Evolutionary conservation across 371 early-diverging fungal genomes (phyloP).

Genomic region (Saksenaea oblongispora): DNA sequence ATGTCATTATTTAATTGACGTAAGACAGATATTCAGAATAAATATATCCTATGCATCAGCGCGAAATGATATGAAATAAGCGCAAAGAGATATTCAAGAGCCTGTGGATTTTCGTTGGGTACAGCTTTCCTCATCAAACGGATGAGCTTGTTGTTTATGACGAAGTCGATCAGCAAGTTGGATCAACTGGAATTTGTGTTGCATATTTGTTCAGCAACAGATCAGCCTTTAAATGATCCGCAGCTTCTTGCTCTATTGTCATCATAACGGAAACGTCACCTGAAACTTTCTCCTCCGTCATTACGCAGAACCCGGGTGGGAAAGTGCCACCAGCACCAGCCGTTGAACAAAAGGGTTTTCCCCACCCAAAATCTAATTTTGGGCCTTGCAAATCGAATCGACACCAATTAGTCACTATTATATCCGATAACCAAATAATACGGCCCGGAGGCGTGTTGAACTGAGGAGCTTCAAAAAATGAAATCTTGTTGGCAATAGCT

Average conservation of each 20-base stretch:
- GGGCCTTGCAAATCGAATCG: slow-evolving; percentile 42
- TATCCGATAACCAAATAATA: slow-evolving; percentile 35
- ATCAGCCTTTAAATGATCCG: slow-evolving; percentile 27
- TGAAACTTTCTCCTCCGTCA: slow-evolving; percentile 31
- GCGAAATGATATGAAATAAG: too few species aligned
- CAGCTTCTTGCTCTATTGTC: slow-evolving; percentile 37
- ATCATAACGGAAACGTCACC: slow-evolving; percentile 28
- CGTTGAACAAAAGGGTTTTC: slow-evolving; percentile 37
- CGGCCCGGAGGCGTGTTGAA: slow-evolving; percentile 4
- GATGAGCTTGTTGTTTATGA: too few species aligned
- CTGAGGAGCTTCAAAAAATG: slow-evolving; percentile 34
- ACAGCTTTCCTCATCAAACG: too few species aligned
- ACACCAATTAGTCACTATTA: slow-evolving; percentile 48
- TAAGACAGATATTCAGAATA: too few species aligned
- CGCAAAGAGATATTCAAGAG: too few species aligned
- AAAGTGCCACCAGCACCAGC: slow-evolving; percentile 22
- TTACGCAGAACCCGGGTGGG: slow-evolving; percentile 40
- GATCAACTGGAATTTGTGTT: background rate
- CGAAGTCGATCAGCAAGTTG: too few species aligned
- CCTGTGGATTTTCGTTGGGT: too few species aligned
- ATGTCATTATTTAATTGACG: too few species aligned
- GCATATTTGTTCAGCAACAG: slow-evolving; percentile 39
- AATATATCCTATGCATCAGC: too few species aligned
- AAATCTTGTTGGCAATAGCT: slow-evolving; percentile 33
- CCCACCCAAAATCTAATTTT: slow-evolving; percentile 43